Evolutionary conservation across 2,329 filamentous ascomycete species (phyloP), one percentile per base, ranked within the genome.

Genomic region (Ophiostoma ulmi): DNA sequence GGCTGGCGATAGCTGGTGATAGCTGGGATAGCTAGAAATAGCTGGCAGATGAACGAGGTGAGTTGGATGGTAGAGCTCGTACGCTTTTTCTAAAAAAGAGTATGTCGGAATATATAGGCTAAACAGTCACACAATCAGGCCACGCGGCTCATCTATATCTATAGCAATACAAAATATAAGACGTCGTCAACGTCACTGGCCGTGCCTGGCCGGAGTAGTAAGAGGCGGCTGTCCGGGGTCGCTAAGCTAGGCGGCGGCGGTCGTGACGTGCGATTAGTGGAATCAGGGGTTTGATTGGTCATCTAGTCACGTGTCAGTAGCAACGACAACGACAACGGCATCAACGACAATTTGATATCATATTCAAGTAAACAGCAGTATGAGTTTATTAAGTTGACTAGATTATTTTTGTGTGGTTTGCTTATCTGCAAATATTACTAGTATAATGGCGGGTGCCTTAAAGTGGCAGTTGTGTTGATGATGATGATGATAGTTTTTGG

Each of bases 211-310:
- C 58, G 58, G 58, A 63, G 55, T 36, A 63, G 26, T 63, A 26
- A 63, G 69, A 61, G 65, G 52, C 58, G 64, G 65, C 64, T 31
- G 48, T n/a, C 26, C 69, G 44, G 67, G 35, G 20, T 68, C 22
- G 70, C 67, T 67, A 44, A 31, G 66, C 67, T 69, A 71, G 70
- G 70, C 70, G 70, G 67, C 70, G 41, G 67, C 38, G n/a, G 61
- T 55, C 66, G 70, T 69, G 70, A 71, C 70, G 70, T 69, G 70
- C 70, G 26, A 31, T 17, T 63, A 35, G 58, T 61, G 58, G 58
- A n/a, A 31, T 31, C 64, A 70, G 41, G 52, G 14, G 22, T 6
- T 5, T 22, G 70, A 22, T 68, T 55, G 63, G 41, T 71, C 35
- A 71, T 41, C 26, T 17, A 39, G 55, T 68, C 70, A 71, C 70